Base-by-base conservation (phyloP, 306 rosid species). In the Dryas octopetala region DNA sequence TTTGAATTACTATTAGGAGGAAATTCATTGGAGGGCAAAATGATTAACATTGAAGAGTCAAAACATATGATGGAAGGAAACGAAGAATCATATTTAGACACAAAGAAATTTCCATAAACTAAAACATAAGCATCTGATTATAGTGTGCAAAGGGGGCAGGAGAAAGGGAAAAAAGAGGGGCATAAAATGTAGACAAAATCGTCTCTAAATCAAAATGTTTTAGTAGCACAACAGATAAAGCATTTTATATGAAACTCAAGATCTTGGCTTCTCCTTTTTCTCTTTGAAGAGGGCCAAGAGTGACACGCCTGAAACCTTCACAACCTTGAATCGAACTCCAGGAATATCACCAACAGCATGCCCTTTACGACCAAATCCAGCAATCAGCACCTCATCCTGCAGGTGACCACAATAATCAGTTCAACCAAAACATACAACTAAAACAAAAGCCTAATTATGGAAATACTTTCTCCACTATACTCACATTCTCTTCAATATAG, bases 261-360 rank as follows among this genome's bases (percentile, higher is more conserved):
- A 86, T 81, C 91, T 86, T 14, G 93, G 89, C 85, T 86, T 86
- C 83, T 89, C 86, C 86, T 89, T 84, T 82, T 86, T 89, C 79
- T 89, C 90, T 79, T 86, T 86, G 81, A 86, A 89, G 61, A 89
- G 86, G 49, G 93, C 90, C 19, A 86, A 64, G 54, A 89, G 90
- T 44, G 93, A 89, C 49, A 89, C 87, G 4, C 93, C 88, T 0
- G 90, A 89, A 57, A 86, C 90, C 84, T 89, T 89, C 62, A 89
- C 93, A 74, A 84, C 93, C 85, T 89, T 89, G 62, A 89, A 89
- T 68, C 86, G 74, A 17, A 89, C 90, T 70, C 90, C 93, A 1
- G 93, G 90, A 81, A 89, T 86, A 89, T 89, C 93, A 65, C 93
- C 90, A 0, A 88, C 90, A 6, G 88, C 90, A 44, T 88, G 88